Evolutionary conservation across 768 basidiomycete species (phyloP).

Genomic region (Chalciporus pseudorubinellus): DNA sequence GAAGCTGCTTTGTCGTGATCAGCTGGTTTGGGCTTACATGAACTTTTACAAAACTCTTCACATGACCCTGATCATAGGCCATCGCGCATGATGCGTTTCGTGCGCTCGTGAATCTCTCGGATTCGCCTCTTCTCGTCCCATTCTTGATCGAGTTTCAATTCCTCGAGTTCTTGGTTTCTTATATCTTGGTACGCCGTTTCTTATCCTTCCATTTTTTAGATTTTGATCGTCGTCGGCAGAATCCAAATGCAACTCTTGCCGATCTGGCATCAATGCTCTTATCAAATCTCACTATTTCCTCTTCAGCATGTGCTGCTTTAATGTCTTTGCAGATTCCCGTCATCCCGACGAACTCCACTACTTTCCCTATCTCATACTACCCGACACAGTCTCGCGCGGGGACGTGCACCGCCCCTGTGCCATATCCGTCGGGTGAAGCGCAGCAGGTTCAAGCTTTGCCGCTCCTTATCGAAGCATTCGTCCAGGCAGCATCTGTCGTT

Average conservation of each 20-base stretch:
- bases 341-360: conserved; percentile 40
- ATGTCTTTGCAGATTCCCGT: conserved; percentile 66
- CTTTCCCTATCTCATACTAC: conserved; percentile 57
- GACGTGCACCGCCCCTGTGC: conserved; percentile 73
- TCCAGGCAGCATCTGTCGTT: conserved; percentile 61
- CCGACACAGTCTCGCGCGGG: conserved; percentile 76
- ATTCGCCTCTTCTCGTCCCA: conserved; percentile 66
- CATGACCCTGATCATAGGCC: conserved; percentile 46
- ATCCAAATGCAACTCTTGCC: conserved; percentile 85
- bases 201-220: conserved; percentile 2
- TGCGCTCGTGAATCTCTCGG: conserved; percentile 90
- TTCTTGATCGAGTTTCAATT: conserved; percentile 72
- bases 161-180: conserved; percentile 79
- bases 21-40: conserved; percentile 55
- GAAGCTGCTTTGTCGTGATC: conserved; percentile 85
- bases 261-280: conserved; percentile 97
- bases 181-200: conserved; percentile 72
- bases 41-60: conserved; percentile 4
- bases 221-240: conserved; percentile 44
- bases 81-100: conserved; percentile 94
- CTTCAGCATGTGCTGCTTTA: conserved; percentile 61
- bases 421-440: conserved; percentile 58
- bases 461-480: conserved; percentile 87
- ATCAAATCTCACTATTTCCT: conserved; percentile 85
- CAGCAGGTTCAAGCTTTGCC: conserved; percentile 65